Evolutionary conservation across 2,329 filamentous ascomycete genomes (phyloP).

Genomic region (Dendrostoma leiphaemia): DNA sequence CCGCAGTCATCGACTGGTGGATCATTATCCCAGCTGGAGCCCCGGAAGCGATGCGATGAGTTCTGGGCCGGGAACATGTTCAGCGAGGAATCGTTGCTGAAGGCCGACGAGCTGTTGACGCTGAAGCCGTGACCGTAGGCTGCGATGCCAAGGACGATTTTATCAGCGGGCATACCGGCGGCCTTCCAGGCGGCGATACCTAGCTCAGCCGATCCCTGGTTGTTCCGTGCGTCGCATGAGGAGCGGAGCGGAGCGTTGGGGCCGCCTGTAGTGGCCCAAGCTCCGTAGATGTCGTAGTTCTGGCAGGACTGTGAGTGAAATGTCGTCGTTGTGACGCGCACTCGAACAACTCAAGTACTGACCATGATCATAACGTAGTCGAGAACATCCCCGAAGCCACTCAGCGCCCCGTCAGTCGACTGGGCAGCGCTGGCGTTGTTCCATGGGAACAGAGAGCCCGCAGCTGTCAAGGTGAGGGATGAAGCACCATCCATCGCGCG

Average conservation of each 20-base stretch:
- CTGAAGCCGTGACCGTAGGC: conserved; percentile 21
- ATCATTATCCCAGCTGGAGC: conserved; percentile 22
- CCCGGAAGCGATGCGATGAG: conserved; percentile 19
- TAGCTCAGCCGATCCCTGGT: conserved; percentile 15
- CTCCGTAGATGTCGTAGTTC: conserved; percentile 22
- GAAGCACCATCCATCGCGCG: conserved; percentile 4
- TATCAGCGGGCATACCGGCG: conserved; percentile 19
- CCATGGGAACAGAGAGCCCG: conserved; percentile 21
- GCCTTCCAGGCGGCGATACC: conserved; percentile 17
- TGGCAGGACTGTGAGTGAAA: no score
- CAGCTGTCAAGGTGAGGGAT: conserved; percentile 17
- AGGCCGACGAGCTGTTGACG: conserved; percentile 14
- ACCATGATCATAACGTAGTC: conserved; percentile 22
- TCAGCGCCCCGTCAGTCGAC: conserved; percentile 15
- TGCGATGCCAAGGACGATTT: conserved; percentile 18
- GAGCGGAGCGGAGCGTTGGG: conserved; percentile 18
- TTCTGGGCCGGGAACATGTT: conserved; percentile 20
- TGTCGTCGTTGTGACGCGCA: no score
- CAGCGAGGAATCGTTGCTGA: conserved; percentile 8
- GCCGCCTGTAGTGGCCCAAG: conserved; percentile 18
- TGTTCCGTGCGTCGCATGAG: conserved; percentile 21
- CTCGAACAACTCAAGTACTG: no score
- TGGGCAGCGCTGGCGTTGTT: conserved; percentile 12
- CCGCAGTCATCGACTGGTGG: conserved; percentile 19
- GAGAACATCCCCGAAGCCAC: conserved; percentile 17